These are phyloP conservation scores for Aspergillus costaricaensis DNA, from an alignment of 2,329 filamentous ascomycete genomes.

Conservation along the genomic window DNA sequence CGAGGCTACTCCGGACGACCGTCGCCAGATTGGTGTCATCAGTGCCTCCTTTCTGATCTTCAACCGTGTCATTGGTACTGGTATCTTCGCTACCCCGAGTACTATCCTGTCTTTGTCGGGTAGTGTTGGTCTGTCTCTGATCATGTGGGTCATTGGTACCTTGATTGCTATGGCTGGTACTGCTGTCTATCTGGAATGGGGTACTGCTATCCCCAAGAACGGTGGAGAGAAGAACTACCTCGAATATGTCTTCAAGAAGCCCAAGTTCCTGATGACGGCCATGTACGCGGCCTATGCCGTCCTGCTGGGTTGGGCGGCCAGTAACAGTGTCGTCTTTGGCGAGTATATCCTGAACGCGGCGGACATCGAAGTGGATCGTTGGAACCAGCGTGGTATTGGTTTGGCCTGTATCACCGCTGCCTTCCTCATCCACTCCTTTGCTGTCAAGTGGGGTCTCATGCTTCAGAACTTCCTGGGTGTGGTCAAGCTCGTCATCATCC, in stretches of 20 bases:
- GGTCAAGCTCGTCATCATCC: conserved; percentile 53
- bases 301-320: conserved; percentile 54
- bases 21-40: conserved; percentile 44
- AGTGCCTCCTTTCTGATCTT: conserved; percentile 51
- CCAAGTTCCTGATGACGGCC: conserved; percentile 56
- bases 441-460: conserved; percentile 51
- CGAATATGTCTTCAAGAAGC: conserved; percentile 55
- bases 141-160: conserved; percentile 53
- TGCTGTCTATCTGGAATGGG: conserved; percentile 52
- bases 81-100: conserved; percentile 53
- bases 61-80: conserved; percentile 53
- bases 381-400: conserved; percentile 54
- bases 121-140: conserved; percentile 50
- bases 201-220: conserved; percentile 51
- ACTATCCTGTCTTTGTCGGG: conserved; percentile 48
- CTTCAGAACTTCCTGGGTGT: conserved; percentile 54
- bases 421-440: conserved; percentile 51
- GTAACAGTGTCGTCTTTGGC: conserved; percentile 56
- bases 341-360: conserved; percentile 54
- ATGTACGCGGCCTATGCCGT: conserved; percentile 56
- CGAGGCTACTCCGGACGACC: conserved; percentile 37
- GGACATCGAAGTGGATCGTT: conserved; percentile 45
- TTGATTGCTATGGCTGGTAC: conserved; percentile 50
- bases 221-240: conserved; percentile 59
- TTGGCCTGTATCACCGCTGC: conserved; percentile 50